phyloP scores from a whole-genome alignment of 208 protist genomes.

The Wallacemonas collosoma region DNA sequence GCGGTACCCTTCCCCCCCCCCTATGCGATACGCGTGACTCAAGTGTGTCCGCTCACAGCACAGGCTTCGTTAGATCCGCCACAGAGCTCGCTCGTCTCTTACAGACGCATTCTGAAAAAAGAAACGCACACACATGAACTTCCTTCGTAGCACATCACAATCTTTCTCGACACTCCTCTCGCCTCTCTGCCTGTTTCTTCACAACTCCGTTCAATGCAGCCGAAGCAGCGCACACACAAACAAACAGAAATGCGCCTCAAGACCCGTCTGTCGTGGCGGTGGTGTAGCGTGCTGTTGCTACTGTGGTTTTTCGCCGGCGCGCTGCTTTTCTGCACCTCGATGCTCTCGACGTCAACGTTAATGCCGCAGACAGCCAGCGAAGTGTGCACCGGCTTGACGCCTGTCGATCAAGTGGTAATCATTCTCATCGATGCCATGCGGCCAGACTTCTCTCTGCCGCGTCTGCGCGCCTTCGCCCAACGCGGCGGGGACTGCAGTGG shows the following conservation, averaged over 20 bases:
- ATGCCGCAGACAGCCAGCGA: constrained; percentile 32
- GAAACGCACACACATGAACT: no score
- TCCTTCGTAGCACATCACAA: no score
- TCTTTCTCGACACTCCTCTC: no score
- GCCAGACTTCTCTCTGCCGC: constrained; percentile 63
- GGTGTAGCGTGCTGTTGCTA: constrained; percentile 28
- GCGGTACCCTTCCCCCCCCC: no score
- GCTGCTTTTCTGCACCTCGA: constrained; percentile 54
- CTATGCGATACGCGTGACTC: no score
- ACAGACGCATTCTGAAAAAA: no score
- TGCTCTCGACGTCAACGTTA: constrained; percentile 55
- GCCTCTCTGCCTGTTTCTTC: no score
- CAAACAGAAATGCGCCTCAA: background rate
- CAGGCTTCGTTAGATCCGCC: no score
- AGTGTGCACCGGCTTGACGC: constrained; percentile 22
- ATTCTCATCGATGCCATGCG: constrained; percentile 72
- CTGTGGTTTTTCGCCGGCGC: constrained; percentile 37
- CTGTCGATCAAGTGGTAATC: constrained; percentile 75
- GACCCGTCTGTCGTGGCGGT: constrained; percentile 8
- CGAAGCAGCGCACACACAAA: background rate
- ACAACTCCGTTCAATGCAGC: no score
- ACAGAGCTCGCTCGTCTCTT: no score
- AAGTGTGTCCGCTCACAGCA: no score
- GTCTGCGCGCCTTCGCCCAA: constrained; percentile 35
- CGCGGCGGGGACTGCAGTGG: constrained; percentile 46